Percentiles rank a stretch among this genome's conserved stretches.
Evolutionary conservation across 371 early-diverging fungal genomes (phyloP).

Genomic region (Furculomyces boomerangus): DNA sequence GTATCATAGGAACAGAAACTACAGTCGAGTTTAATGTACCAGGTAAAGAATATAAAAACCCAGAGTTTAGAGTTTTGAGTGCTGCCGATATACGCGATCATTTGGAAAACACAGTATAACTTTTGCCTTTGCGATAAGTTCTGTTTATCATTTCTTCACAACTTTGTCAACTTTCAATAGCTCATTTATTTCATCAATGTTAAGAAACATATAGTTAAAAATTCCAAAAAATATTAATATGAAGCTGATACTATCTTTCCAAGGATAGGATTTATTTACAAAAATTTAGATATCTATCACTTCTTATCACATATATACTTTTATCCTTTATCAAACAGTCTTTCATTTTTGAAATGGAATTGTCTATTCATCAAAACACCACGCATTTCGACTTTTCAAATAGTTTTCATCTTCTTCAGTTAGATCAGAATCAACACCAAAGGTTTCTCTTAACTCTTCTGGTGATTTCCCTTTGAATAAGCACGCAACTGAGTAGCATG

Average conservation of each 20-base stretch:
- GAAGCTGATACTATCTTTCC: no score
- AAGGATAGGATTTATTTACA: no score
- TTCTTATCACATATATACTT: no score
- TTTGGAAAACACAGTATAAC: slow-evolving; percentile 28
- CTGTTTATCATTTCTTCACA: no score
- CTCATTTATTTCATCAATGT: no score
- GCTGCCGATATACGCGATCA: slow-evolving; percentile 34
- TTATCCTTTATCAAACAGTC: no score
- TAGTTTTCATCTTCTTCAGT: slow-evolving; percentile 68
- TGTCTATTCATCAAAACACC: no score
- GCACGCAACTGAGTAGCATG: slow-evolving; percentile 76
- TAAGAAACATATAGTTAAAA: no score
- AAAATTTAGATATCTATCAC: no score
- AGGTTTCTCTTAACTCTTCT: slow-evolving; percentile 69
- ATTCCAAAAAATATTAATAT: no score
- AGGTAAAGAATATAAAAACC: slow-evolving; percentile 34
- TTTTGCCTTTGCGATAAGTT: neutral
- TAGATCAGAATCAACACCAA: slow-evolving; percentile 75
- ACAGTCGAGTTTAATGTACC: slow-evolving; percentile 30
- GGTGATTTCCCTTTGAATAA: slow-evolving; percentile 78
- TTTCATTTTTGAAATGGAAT: no score
- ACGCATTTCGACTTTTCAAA: slow-evolving; percentile 13
- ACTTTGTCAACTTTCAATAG: no score
- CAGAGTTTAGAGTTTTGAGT: slow-evolving; percentile 51
- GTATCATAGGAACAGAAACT: slow-evolving; percentile 53